Evolutionary conservation across 306 rosid species (phyloP).

Genomic region (Arachis hypogaea): DNA sequence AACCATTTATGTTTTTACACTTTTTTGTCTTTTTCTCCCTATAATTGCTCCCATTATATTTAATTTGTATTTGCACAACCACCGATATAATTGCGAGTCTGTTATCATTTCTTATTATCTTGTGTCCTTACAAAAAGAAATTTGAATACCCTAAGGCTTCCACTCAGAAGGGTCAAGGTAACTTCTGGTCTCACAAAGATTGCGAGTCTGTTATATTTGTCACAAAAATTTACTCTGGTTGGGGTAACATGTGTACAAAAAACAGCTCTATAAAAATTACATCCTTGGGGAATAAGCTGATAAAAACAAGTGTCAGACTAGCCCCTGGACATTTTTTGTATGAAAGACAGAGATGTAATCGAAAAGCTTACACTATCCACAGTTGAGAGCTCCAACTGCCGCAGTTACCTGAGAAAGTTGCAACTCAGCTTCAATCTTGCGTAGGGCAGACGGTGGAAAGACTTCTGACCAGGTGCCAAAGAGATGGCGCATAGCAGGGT

Average conservation of each 20-base stretch:
- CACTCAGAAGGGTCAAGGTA: too few species aligned
- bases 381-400: conserved; percentile 66
- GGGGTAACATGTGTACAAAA: conserved; percentile 5
- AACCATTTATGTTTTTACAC: too few species aligned
- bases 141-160: too few species aligned
- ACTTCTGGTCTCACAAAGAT: too few species aligned
- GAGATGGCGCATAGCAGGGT: conserved; percentile 85
- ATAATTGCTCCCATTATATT: too few species aligned
- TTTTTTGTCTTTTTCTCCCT: too few species aligned
- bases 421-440: conserved; percentile 77
- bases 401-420: conserved; percentile 72
- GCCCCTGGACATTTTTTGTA: conserved; percentile 20
- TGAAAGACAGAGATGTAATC: conserved; percentile 28
- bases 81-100: too few species aligned
- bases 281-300: conserved; percentile 12
- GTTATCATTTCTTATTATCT: too few species aligned
- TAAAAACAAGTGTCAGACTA: conserved; percentile 24
- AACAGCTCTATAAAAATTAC: conserved; percentile 11
- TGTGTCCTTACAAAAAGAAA: too few species aligned
- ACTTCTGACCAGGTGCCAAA: conserved; percentile 90
- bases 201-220: not conserved
- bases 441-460: conserved; percentile 70
- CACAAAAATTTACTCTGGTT: conserved; percentile 1
- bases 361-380: conserved; percentile 73
- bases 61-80: too few species aligned